Evolutionary conservation across 441 rosid genomes (phyloP), one percentile per base, ranked within the genome.

Genomic region (Pelargonium australe): DNA sequence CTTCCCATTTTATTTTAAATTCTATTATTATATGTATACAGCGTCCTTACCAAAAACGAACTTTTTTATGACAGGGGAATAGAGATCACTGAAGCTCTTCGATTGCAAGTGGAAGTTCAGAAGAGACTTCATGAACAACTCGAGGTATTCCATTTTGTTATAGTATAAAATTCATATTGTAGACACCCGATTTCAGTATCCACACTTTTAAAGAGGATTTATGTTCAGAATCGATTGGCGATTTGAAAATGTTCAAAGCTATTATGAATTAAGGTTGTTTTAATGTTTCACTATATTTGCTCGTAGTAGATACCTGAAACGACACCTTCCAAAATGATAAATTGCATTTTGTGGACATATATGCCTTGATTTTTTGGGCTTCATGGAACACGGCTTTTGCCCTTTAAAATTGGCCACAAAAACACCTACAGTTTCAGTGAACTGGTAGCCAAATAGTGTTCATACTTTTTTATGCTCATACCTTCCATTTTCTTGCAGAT

Each of bases 101-200:
- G 93, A 41, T 76, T 94, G 64, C 97, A 94, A 85, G 88, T 94
- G 95, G 98, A 94, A 82, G 97, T 91, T 47, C 97, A 94, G 85
- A 94, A 91, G 78, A 85, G 85, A 79, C 83, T 91, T 73, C 96
- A 88, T 67, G 96, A 91, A 80, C 98, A 94, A 80, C 95, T 94
- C 47, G 96, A 94, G 96, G 97, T 89, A 84, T 66, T 69, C 43
- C 72, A 63, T 71, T 41, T 37, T 37, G 41, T 37, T 37, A 37
- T 1, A 37, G 7, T 37, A 37, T 37, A 37, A 37, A 37, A 37
- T 37, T 37, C 7, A 37, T 37, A 6, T 37, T 37, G 41, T 6
- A 37, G 41, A 37, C 41, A 1, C 41, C 41, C 8, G 41, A 37
- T 37, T 0, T 37, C 8, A 8, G 41, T 37, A 37, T 37, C 41